Percentiles rank a stretch among this genome's conserved stretches.
These are phyloP conservation scores for Comarum palustre DNA, from an alignment of 306 rosid species.

Conservation along the genomic window DNA sequence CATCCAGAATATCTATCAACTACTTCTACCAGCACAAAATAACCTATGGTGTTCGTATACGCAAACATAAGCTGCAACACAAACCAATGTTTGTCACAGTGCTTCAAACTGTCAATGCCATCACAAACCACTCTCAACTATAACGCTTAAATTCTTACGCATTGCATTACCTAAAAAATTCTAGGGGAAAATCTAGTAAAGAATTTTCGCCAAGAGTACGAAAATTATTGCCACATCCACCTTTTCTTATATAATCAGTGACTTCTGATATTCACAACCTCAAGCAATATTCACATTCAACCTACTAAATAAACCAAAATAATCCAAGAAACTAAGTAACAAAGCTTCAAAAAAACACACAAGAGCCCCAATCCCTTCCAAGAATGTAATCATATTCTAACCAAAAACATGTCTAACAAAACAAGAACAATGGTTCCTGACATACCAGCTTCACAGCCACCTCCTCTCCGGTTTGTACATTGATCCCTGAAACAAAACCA, in stretches of 20 bases:
- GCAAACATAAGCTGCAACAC: background rate
- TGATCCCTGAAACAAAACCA: slow-evolving; percentile 68
- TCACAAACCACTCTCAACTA: slow-evolving; percentile 7
- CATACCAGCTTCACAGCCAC: slow-evolving; percentile 97
- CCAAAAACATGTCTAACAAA: background rate
- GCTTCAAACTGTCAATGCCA: background rate
- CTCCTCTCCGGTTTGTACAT: slow-evolving; percentile 92
- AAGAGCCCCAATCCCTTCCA: background rate
- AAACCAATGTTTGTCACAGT: background rate
- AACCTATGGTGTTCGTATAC: background rate
- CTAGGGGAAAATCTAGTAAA: background rate
- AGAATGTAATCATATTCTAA: background rate
- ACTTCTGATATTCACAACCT: background rate
- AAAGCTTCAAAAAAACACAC: background rate
- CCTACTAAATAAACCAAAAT: background rate
- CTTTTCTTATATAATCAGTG: background rate
- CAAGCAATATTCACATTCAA: slow-evolving; percentile 1
- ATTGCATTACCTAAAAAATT: background rate
- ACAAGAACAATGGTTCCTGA: slow-evolving; percentile 14
- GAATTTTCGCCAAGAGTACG: background rate
- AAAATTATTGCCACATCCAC: background rate
- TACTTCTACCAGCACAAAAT: background rate
- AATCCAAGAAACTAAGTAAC: background rate
- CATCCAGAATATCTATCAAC: background rate
- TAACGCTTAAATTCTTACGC: background rate